These are phyloP conservation scores for Speleostelium caveatum DNA, from an alignment of 78 protist genomes.

Conservation along the genomic window DNA sequence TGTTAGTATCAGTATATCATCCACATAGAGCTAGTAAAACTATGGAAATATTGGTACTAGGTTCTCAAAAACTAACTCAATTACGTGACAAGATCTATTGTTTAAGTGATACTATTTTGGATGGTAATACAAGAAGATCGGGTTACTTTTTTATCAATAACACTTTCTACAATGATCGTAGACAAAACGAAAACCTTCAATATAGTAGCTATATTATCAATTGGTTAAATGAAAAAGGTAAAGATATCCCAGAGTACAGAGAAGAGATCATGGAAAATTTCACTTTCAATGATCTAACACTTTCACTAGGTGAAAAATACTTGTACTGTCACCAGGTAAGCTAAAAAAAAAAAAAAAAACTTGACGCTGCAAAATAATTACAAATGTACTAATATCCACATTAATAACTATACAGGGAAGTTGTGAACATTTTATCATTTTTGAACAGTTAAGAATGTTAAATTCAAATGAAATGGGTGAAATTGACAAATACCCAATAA, in stretches of 20 bases:
- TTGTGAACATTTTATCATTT: constrained; percentile 44
- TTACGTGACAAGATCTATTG: constrained; percentile 76
- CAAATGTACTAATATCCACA: not conserved
- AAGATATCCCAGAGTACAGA: not conserved
- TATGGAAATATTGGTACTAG: constrained; percentile 53
- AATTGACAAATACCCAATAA: constrained; percentile 16
- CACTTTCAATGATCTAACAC: constrained; percentile 23
- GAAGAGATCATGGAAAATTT: constrained; percentile 36
- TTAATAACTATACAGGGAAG: no score
- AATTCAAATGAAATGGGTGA: constrained; percentile 10
- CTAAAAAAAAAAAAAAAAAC: no score
- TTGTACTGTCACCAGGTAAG: constrained; percentile 75
- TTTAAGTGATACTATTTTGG: constrained; percentile 42
- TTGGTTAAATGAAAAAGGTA: constrained; percentile 12
- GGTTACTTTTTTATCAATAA: constrained; percentile 73
- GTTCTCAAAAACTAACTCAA: constrained; percentile 70
- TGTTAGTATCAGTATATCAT: constrained; percentile 51
- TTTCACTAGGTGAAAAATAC: constrained; percentile 61
- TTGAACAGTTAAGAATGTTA: constrained; percentile 13
- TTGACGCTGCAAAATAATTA: not conserved
- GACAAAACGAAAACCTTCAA: constrained; percentile 6
- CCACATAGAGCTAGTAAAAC: constrained; percentile 25
- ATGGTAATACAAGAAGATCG: constrained; percentile 44
- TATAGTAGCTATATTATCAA: constrained; percentile 40
- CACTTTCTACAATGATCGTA: constrained; percentile 64